These are phyloP conservation scores for Stipa capillata DNA, from an alignment of 176 grass and related monocot species.

Conservation along the genomic window DNA sequence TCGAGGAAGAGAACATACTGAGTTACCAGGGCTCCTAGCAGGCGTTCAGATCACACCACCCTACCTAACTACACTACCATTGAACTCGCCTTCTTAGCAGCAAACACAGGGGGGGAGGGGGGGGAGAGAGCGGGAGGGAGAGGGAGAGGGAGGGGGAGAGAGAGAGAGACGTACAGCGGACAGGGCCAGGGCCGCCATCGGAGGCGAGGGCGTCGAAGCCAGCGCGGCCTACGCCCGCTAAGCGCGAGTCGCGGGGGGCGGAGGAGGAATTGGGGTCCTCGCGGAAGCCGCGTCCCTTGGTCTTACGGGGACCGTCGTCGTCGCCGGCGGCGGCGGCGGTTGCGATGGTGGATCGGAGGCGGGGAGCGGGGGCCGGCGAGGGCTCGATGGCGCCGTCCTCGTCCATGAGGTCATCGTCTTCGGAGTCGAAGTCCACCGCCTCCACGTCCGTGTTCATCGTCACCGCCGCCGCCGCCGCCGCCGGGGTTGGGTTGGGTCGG, in stretches of 20 bases:
- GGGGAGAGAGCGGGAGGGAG: too few relatives aligned
- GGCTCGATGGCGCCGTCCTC: slow-evolving; percentile 53
- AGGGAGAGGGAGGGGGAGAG: too few relatives aligned
- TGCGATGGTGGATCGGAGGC: slow-evolving; percentile 74
- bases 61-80: not conserved
- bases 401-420: slow-evolving; percentile 96
- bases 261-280: slow-evolving; percentile 37
- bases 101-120: not conserved
- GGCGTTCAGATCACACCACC: not conserved
- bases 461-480: slow-evolving; percentile 14
- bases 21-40: not conserved
- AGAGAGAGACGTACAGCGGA: slow-evolving; percentile 67
- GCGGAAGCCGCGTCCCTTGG: slow-evolving; percentile 87
- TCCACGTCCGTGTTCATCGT: slow-evolving; percentile 60
- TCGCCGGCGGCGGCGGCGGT: slow-evolving; percentile 21
- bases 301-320: slow-evolving; percentile 38
- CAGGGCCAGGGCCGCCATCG: slow-evolving; percentile 57
- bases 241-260: slow-evolving; percentile 37
- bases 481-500: not conserved
- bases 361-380: slow-evolving; percentile 22
- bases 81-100: not conserved
- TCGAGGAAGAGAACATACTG: not conserved
- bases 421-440: slow-evolving; percentile 81
- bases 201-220: slow-evolving; percentile 57
- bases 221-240: slow-evolving; percentile 28